Base-by-base conservation (phyloP, 2,329 filamentous ascomycete genomes). In the Albophoma yamanashiensis region DNA sequence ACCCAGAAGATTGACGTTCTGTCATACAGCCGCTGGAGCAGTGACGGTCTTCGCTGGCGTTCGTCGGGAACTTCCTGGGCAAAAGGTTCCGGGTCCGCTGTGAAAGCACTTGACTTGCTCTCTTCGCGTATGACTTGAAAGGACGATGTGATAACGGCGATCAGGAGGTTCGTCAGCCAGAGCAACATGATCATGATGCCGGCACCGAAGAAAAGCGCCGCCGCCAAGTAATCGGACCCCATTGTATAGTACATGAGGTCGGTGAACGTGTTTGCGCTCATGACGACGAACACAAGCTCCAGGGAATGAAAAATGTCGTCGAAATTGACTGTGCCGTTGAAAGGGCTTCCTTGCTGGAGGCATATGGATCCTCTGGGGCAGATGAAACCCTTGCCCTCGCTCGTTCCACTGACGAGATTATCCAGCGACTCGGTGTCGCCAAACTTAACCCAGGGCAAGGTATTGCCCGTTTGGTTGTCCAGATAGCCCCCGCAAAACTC, bases 71-170 rank as follows among this genome's bases (percentile, higher is more conserved):
- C 69, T 39, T 66, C 67, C 57, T 71, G 69, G 17, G 72, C 60
- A 2, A 74, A 66, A 5, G 73, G 74, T 63, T 82, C 82, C 45
- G 90, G 82, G 60, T 91, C 84, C 15, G 86, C 85, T 5, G 92
- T 92, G 73, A 99, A 99, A 3, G 95, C 94, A 76, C 92, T 97
- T 39, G 89, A 87, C 73, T 89, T 92, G 75, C 91, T 96, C 72
- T 99, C 94, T 76, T 99, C 95, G 64, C 94, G 86, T 67, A 99
- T 99, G 65, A 99, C 90, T 71, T 99, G 94, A 69, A 99, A 99
- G 1, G 93, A 97, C 6, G 94, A 96, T 0, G 94, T 99, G 70
- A 99, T 99, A 68, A 99, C 94, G 3, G 94, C 94, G 69, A 99
- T 96, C 55, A 89, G 74, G 75, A 99, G 83, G 72, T 97, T 97